phyloP scores from a whole-genome alignment of 495 filamentous ascomycete species.

The Endocarpon pusillum region DNA sequence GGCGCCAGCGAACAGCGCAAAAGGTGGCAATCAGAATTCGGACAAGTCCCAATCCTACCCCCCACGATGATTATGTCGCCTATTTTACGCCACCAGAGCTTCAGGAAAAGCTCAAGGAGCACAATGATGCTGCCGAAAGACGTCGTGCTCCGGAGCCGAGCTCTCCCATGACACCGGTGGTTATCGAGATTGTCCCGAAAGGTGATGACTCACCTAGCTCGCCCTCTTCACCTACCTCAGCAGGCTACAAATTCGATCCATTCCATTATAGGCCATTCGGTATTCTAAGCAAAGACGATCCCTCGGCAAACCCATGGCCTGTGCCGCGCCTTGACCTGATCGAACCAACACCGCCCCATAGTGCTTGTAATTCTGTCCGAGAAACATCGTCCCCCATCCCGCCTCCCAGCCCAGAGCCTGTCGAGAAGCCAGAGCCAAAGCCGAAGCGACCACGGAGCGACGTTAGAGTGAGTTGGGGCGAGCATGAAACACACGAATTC shows the following conservation, averaged over 20 bases:
- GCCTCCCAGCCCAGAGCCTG: constrained; percentile 9
- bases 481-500: constrained; percentile 32
- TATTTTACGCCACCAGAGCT: too few species aligned
- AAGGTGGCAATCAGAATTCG: too few species aligned
- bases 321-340: constrained; percentile 31
- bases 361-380: constrained; percentile 23
- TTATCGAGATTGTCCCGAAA: too few species aligned
- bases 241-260: constrained; percentile 7
- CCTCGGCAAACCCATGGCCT: constrained; percentile 26
- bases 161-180: too few species aligned
- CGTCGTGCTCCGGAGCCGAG: too few species aligned
- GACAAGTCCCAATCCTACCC: too few species aligned
- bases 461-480: constrained; percentile 42
- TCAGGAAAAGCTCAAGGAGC: too few species aligned
- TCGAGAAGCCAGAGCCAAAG: constrained; percentile 10
- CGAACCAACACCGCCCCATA: constrained; percentile 33
- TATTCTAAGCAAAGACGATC: constrained; percentile 7
- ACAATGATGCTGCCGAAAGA: too few species aligned
- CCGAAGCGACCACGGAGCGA: constrained; percentile 20
- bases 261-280: neutral
- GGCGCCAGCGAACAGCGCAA: too few species aligned
- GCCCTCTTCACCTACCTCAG: too few species aligned
- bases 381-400: constrained; percentile 17
- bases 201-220: constrained; percentile 12
- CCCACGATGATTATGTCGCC: too few species aligned